Conservation (phyloP, 139 green algal species). For the Chlorella vulgaris region DNA sequence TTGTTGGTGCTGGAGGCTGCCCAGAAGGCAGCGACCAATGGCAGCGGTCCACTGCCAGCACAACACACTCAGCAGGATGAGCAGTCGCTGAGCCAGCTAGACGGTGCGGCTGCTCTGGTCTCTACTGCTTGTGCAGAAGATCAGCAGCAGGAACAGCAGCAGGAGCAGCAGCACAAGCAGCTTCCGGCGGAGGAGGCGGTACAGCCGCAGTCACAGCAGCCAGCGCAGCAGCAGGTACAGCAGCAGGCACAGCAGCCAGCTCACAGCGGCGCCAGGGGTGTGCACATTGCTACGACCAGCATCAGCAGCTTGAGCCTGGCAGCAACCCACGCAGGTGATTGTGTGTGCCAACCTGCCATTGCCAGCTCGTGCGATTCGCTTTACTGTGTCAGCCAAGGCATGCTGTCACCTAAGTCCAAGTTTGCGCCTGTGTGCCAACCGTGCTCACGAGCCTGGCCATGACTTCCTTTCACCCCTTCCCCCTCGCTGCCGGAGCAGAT, state of each 20-base stretch:
- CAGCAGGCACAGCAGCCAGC: neutral
- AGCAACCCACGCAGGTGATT: neutral
- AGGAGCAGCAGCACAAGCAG: neutral
- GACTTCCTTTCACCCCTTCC: neutral
- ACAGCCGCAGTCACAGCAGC: neutral
- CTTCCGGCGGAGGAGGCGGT: neutral
- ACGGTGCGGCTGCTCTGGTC: too few species aligned
- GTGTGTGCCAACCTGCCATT: too few species aligned
- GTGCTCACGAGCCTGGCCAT: too few species aligned
- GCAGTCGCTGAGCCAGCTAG: too few species aligned
- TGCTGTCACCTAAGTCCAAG: too few species aligned
- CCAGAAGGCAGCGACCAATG: too few species aligned
- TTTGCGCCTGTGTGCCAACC: too few species aligned
- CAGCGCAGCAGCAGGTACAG: neutral
- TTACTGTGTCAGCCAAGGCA: too few species aligned
- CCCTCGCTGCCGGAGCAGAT: neutral
- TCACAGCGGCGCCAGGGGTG: neutral
- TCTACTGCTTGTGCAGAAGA: conserved; percentile 26
- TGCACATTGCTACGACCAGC: neutral
- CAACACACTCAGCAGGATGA: too few species aligned
- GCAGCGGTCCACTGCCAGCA: too few species aligned
- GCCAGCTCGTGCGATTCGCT: too few species aligned
- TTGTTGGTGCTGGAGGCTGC: too few species aligned
- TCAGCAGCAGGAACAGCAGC: neutral
- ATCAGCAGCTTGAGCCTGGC: neutral